phyloP scores from a whole-genome alignment of 2,329 filamentous ascomycete species.

The Fonsecaea erecta region DNA sequence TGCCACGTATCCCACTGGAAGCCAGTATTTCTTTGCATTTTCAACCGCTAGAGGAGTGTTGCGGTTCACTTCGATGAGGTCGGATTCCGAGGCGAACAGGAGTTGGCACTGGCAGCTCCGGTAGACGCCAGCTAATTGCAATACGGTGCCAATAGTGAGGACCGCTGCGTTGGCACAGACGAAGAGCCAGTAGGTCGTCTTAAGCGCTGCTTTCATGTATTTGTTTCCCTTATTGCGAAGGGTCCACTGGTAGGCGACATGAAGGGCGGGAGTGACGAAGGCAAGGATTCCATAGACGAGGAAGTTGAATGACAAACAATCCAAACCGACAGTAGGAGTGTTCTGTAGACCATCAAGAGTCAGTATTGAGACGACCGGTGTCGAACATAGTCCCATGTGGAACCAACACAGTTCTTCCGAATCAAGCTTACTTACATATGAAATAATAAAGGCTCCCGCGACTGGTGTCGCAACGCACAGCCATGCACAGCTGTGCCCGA shows the following conservation, averaged over 20 bases:
- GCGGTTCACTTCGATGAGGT: conserved; percentile 5
- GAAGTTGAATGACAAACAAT: conserved; percentile 11
- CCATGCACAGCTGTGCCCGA: background rate
- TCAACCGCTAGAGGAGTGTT: background rate
- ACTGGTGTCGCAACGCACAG: background rate
- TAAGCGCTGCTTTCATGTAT: background rate
- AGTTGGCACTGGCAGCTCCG: conserved; percentile 7
- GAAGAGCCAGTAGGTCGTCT: background rate
- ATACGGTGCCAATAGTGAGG: conserved; percentile 5
- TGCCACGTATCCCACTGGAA: background rate
- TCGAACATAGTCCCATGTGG: background rate
- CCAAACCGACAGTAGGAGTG: conserved; percentile 10
- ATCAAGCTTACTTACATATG: background rate
- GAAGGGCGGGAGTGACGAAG: background rate
- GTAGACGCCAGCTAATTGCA: conserved; percentile 9
- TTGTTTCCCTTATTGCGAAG: background rate
- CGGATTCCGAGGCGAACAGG: background rate
- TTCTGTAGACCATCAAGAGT: background rate
- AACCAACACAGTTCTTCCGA: background rate
- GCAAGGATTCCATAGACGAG: conserved; percentile 2
- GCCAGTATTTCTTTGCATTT: conserved; percentile 4
- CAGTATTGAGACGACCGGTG: background rate
- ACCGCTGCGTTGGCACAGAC: conserved; percentile 8
- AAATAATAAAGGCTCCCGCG: background rate
- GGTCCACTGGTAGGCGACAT: background rate